Conservation (phyloP, 495 filamentous ascomycete genomes). For the Xanthoparmelia taractica region DNA sequence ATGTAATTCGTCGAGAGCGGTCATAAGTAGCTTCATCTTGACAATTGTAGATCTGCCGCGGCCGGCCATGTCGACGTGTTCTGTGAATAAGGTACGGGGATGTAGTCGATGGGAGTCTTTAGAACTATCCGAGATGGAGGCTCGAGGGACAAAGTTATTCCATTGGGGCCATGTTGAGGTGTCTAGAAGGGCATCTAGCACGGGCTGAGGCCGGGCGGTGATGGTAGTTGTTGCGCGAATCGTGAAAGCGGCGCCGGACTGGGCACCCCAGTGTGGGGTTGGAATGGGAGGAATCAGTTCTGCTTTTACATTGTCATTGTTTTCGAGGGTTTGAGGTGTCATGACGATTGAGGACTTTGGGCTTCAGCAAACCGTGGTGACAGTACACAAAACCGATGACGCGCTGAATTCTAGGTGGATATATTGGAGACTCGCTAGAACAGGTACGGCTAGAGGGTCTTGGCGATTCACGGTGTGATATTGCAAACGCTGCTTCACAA, state of each 20-base stretch:
- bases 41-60: slow-evolving; percentile 11
- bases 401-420: neutral
- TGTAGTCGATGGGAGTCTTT: neutral
- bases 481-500: no score
- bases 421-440: neutral
- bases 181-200: slow-evolving; percentile 20
- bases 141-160: slow-evolving; percentile 26
- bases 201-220: slow-evolving; percentile 6
- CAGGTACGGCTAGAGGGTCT: neutral
- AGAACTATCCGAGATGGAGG: neutral
- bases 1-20: slow-evolving; percentile 17
- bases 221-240: slow-evolving; percentile 20
- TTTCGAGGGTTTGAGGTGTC: neutral
- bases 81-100: slow-evolving; percentile 16
- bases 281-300: slow-evolving; percentile 17
- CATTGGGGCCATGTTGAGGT: slow-evolving; percentile 22
- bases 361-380: neutral
- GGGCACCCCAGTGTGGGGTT: slow-evolving; percentile 24
- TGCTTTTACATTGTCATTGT: neutral
- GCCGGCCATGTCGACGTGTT: slow-evolving; percentile 24
- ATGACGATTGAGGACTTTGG: neutral
- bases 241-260: slow-evolving; percentile 18
- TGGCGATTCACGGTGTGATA: no score
- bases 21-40: slow-evolving; percentile 21
- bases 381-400: neutral